Percentiles rank a stretch among this genome's conserved stretches.
Evolutionary conservation across 2,329 filamentous ascomycete genomes (phyloP).

Genomic region (Furcasterigmium furcatum): DNA sequence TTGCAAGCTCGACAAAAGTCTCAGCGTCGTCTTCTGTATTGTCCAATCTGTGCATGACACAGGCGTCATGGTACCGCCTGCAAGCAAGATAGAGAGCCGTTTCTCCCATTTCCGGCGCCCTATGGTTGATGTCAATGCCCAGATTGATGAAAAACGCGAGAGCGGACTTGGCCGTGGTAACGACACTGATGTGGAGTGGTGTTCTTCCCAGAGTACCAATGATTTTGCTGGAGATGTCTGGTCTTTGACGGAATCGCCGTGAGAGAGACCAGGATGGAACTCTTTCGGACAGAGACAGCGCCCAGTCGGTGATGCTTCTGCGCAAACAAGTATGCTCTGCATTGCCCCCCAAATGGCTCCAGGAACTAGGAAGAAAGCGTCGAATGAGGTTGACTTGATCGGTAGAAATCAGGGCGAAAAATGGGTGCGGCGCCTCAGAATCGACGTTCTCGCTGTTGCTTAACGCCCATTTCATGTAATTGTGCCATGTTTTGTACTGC

Average conservation of each 20-base stretch:
- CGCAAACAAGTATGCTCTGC: too few relatives aligned
- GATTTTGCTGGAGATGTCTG: background rate
- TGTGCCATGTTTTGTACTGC: conserved; percentile 13
- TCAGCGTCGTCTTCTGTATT: background rate
- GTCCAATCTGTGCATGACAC: background rate
- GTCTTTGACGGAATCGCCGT: too few relatives aligned
- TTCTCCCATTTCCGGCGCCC: conserved; percentile 3
- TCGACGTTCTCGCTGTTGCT: too few relatives aligned
- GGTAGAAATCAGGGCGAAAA: background rate
- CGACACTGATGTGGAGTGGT: background rate
- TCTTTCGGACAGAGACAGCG: too few relatives aligned
- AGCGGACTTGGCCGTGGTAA: background rate
- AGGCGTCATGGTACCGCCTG: conserved; percentile 4
- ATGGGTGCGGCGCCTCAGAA: conserved; percentile 3
- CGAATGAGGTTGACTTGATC: background rate
- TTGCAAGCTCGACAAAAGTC: conserved; percentile 2
- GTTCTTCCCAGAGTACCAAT: background rate
- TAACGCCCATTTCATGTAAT: conserved; percentile 4
- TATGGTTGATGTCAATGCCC: conserved; percentile 7
- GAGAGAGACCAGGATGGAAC: too few relatives aligned
- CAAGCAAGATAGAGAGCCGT: conserved; percentile 9
- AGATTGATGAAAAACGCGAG: background rate
- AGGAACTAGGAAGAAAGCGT: background rate
- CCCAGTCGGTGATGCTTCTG: too few relatives aligned
- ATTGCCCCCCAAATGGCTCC: too few relatives aligned